A percentile compares a stretch with the other conserved stretches of the same genome.
phyloP scores from a whole-genome alignment of 2,329 filamentous ascomycete genomes.

The Elsinoe perseae region DNA sequence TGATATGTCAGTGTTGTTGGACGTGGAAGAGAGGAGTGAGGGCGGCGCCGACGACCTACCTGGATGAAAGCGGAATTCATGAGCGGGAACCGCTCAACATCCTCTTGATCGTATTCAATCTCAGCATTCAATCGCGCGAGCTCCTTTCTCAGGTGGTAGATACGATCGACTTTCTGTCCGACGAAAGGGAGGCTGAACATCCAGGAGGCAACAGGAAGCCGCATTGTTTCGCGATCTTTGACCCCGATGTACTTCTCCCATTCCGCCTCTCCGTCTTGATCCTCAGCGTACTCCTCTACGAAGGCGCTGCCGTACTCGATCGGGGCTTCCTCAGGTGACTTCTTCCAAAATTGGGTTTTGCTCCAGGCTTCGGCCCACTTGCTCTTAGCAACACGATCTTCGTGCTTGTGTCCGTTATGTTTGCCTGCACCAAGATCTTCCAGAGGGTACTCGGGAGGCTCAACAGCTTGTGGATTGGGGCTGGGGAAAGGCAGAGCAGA shows the following conservation, averaged over 20 bases:
- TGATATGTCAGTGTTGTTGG: not conserved
- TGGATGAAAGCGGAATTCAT: conserved; percentile 96
- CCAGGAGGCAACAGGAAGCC: conserved; percentile 60
- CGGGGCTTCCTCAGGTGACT: conserved; percentile 22
- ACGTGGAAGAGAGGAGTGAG: too few relatives aligned
- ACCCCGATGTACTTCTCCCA: conserved; percentile 80
- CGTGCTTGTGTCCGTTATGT: conserved; percentile 11
- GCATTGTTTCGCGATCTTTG: conserved; percentile 78
- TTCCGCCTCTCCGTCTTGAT: conserved; percentile 55
- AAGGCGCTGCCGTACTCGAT: conserved; percentile 54
- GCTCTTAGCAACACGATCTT: conserved; percentile 21
- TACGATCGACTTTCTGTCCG: conserved; percentile 88
- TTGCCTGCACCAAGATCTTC: conserved; percentile 16
- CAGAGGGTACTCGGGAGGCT: conserved; percentile 29
- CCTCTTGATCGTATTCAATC: conserved; percentile 81
- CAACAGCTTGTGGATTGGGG: conserved; percentile 34
- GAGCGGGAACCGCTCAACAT: conserved; percentile 76
- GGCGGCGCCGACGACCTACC: not conserved
- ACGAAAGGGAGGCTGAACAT: conserved; percentile 49
- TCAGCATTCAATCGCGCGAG: conserved; percentile 82
- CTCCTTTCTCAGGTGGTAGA: conserved; percentile 82
- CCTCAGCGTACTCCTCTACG: conserved; percentile 54
- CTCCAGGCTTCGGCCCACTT: conserved; percentile 24
- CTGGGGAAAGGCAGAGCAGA: conserved; percentile 34
- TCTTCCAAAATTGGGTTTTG: conserved; percentile 28